A percentile compares a stretch with the other conserved stretches of the same genome.
phyloP scores from a whole-genome alignment of 805 yeast species.

The Cyberlindnera meyerae region DNA sequence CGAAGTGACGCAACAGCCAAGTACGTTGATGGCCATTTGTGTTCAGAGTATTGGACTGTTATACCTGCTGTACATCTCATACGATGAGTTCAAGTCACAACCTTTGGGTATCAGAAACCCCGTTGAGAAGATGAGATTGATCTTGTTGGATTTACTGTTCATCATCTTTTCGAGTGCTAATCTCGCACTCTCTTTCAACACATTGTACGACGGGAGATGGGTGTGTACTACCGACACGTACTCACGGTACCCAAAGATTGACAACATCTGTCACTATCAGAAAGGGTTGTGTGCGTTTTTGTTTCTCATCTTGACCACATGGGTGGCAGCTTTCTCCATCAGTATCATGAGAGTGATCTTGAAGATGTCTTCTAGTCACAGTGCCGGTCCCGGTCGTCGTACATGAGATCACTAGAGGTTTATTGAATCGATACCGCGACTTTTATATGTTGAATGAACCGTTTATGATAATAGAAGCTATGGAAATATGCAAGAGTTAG shows the following conservation, averaged over 20 bases:
- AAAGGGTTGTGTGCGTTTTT: conserved; percentile 73
- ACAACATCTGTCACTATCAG: conserved; percentile 70
- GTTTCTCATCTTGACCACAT: conserved; percentile 66
- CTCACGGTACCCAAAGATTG: conserved; percentile 31
- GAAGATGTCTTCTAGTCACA: conserved; percentile 35
- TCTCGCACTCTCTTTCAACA: conserved; percentile 77
- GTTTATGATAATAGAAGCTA: too few species aligned
- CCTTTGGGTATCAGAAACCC: conserved; percentile 91
- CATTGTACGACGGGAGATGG: conserved; percentile 79
- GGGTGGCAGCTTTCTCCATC: conserved; percentile 83
- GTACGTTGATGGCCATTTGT: conserved; percentile 87
- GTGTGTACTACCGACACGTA: conserved; percentile 44
- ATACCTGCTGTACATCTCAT: conserved; percentile 76
- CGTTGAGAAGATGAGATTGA: conserved; percentile 70
- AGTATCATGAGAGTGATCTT: conserved; percentile 81
- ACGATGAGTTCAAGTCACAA: conserved; percentile 87
- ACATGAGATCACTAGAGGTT: too few species aligned
- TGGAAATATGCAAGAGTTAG: too few species aligned
- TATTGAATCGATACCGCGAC: too few species aligned
- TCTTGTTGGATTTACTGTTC: conserved; percentile 78
- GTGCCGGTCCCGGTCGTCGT: neutral
- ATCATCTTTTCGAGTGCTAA: conserved; percentile 89
- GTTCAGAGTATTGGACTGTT: conserved; percentile 76
- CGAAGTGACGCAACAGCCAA: conserved; percentile 66
- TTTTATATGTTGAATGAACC: too few species aligned